Conservation (phyloP, 2,329 filamentous ascomycete species). For the Didymella pinodella region DNA sequence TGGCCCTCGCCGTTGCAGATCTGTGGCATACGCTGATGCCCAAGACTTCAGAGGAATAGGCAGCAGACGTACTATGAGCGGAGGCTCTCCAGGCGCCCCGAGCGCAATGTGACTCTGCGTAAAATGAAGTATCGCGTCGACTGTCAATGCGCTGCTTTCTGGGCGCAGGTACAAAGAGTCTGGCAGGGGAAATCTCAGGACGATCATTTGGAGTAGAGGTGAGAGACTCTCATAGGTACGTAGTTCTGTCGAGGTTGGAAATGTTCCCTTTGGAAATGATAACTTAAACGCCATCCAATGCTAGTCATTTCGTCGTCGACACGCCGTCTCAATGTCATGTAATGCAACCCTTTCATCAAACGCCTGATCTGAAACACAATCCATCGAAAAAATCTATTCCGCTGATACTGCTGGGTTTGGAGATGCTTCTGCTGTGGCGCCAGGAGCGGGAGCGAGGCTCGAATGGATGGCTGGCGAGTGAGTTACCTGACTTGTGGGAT, state of each 20-base stretch:
- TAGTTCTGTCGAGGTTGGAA: not conserved
- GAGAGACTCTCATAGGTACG: not conserved
- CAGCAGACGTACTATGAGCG: not conserved
- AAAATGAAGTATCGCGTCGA: not conserved
- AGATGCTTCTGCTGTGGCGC: slow-evolving; percentile 8
- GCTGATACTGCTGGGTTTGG: slow-evolving; percentile 4
- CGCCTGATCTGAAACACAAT: not conserved
- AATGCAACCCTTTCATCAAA: not conserved
- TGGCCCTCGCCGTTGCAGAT: not conserved
- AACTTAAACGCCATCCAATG: slow-evolving; percentile 24
- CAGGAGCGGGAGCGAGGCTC: slow-evolving; percentile 29
- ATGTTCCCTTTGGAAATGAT: not conserved
- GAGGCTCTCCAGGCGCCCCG: not conserved
- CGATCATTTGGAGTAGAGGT: too few relatives aligned
- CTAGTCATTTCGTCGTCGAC: slow-evolving; percentile 14
- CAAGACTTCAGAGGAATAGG: not conserved
- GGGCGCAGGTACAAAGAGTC: not conserved
- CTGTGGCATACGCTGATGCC: not conserved
- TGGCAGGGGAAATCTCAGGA: not conserved
- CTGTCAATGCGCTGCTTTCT: not conserved
- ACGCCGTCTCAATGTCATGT: not conserved
- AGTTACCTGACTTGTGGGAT: slow-evolving; percentile 42
- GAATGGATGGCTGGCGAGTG: slow-evolving; percentile 44
- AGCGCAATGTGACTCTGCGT: too few relatives aligned
- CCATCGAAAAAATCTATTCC: not conserved